Evolutionary conservation across 2,329 filamentous ascomycete species (phyloP).

Genomic region (Onygena corvina): DNA sequence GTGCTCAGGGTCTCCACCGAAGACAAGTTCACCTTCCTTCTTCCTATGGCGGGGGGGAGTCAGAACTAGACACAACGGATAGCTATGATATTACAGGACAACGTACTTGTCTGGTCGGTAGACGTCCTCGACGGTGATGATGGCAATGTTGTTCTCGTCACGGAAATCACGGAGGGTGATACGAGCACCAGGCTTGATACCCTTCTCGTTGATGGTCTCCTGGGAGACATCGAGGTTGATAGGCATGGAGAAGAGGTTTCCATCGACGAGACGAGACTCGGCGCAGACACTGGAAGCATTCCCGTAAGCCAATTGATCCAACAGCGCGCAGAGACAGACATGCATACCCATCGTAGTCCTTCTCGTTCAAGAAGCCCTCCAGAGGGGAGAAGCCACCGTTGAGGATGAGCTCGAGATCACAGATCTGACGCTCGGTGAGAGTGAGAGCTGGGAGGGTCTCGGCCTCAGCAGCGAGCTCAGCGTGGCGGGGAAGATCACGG

Average conservation of each 20-base stretch:
- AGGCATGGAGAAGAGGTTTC: conserved; percentile 89
- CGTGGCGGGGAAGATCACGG: conserved; percentile 73
- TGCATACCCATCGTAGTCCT: conserved; percentile 83
- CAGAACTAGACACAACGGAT: not conserved
- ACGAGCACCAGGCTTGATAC: conserved; percentile 66
- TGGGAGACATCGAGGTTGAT: conserved; percentile 82
- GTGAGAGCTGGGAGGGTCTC: conserved; percentile 74
- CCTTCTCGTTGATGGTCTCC: conserved; percentile 59
- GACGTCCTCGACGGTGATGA: conserved; percentile 88
- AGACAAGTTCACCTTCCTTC: conserved; percentile 86
- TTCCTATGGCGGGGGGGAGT: conserved; percentile 40
- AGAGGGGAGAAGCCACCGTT: conserved; percentile 96
- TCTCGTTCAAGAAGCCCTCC: conserved; percentile 95
- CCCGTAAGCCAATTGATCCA: conserved; percentile 7
- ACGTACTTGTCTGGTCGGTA: conserved; percentile 89
- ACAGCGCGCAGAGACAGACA: too few species aligned
- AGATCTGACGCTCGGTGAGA: conserved; percentile 87
- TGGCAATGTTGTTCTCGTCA: conserved; percentile 91
- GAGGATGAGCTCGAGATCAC: conserved; percentile 92
- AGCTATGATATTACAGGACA: conserved; percentile 10
- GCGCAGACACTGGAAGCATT: conserved; percentile 59
- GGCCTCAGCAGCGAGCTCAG: conserved; percentile 68
- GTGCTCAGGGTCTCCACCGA: conserved; percentile 82
- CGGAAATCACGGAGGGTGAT: conserved; percentile 88
- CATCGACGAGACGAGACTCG: conserved; percentile 73